Evolutionary conservation across 2,329 filamentous ascomycete genomes (phyloP).

Genomic region (Fusarium sp.): DNA sequence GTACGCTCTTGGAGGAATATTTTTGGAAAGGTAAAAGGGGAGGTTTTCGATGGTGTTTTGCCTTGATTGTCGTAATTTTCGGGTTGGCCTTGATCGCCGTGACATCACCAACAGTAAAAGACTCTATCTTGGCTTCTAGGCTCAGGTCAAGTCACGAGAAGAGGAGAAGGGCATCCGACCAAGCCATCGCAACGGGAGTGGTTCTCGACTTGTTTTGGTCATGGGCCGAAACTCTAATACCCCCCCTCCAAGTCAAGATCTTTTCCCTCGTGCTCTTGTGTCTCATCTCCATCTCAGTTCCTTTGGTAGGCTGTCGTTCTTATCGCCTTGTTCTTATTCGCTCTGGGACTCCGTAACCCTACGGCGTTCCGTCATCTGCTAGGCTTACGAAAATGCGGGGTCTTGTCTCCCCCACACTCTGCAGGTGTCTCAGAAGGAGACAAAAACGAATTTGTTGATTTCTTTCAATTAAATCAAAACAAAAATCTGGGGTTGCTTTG

Average conservation of each 20-base stretch:
- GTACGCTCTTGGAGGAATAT: background rate
- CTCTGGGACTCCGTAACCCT: constrained; percentile 31
- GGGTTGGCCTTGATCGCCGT: constrained; percentile 56
- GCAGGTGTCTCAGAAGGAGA: constrained; percentile 38
- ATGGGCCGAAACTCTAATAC: constrained; percentile 37
- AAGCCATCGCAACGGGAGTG: constrained; percentile 35
- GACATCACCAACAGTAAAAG: constrained; percentile 52
- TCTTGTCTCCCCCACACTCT: constrained; percentile 41
- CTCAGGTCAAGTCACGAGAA: constrained; percentile 34
- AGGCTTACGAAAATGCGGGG: constrained; percentile 45
- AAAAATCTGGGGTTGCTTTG: constrained; percentile 12
- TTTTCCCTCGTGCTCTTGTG: constrained; percentile 38
- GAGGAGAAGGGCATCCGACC: constrained; percentile 22
- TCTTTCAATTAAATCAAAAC: constrained; percentile 8
- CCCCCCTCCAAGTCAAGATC: constrained; percentile 27
- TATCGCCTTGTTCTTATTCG: constrained; percentile 45
- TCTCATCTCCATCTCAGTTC: constrained; percentile 21
- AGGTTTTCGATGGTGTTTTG: background rate
- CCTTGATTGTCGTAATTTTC: constrained; percentile 21
- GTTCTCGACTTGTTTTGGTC: constrained; percentile 37
- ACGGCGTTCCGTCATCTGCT: constrained; percentile 41
- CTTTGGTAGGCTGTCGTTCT: constrained; percentile 31
- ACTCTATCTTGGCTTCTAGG: constrained; percentile 10
- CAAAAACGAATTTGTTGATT: constrained; percentile 17
- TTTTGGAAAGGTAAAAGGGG: background rate